Conservation (phyloP, 495 filamentous ascomycete species). For the Lophiotrema nucula region DNA sequence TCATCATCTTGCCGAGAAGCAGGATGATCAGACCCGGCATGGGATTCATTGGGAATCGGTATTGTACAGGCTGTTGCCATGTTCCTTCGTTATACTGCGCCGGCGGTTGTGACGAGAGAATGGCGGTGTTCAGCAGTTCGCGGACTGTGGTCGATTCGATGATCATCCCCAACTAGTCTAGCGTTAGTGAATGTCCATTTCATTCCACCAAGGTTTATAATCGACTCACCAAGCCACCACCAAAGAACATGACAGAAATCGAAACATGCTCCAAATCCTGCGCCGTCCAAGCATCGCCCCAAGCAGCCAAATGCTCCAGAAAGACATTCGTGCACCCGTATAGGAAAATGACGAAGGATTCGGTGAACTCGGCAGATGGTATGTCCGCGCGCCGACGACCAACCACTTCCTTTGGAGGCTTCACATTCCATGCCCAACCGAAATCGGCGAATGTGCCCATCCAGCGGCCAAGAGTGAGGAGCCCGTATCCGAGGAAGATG, state of each 20-base stretch:
- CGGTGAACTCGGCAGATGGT: constrained; percentile 83
- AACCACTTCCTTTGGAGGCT: constrained; percentile 60
- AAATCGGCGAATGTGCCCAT: constrained; percentile 86
- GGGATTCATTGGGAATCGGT: constrained; percentile 80
- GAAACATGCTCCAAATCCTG: constrained; percentile 89
- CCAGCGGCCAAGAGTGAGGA: constrained; percentile 86
- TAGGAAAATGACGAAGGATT: constrained; percentile 81
- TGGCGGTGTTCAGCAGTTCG: constrained; percentile 65
- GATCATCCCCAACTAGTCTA: constrained; percentile 77
- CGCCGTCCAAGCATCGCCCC: constrained; percentile 68
- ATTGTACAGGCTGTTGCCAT: constrained; percentile 62
- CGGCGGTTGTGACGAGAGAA: constrained; percentile 43
- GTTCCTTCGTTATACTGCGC: constrained; percentile 49
- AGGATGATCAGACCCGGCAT: constrained; percentile 84
- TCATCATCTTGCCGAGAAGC: constrained; percentile 91
- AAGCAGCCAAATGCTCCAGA: constrained; percentile 78
- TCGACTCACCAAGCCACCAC: constrained; percentile 76
- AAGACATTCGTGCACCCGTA: constrained; percentile 92
- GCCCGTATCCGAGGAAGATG: constrained; percentile 95
- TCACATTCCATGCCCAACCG: constrained; percentile 95
- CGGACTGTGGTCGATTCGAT: constrained; percentile 75
- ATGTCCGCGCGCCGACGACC: constrained; percentile 60
- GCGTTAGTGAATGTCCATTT: constrained; percentile 19
- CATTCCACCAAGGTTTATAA: constrained; percentile 45
- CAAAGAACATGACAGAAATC: constrained; percentile 91